Evolutionary conservation across 305 asterid genomes (phyloP), one percentile per base, ranked within the genome.

Genomic region (Fraxinus greggii): DNA sequence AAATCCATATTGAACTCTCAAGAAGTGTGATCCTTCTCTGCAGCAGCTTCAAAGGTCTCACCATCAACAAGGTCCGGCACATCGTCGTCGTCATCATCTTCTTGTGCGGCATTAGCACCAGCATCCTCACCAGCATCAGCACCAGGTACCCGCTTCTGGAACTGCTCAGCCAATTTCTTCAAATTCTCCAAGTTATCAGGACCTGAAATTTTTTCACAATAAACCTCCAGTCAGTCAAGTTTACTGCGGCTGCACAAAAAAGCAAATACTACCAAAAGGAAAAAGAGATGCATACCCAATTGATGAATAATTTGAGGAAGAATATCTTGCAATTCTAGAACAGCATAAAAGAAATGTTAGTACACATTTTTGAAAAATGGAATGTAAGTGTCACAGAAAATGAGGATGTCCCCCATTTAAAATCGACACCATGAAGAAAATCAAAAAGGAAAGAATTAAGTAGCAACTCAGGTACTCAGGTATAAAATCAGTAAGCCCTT

Each of bases 261-360:
- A 76, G 59, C 2, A 75, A 31, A 65, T 69, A 78, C 21, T 13
- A 19, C 19, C 36, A n/a, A 75, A 51, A 78, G 48, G 24, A 5
- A 28, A 19, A 29, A 4, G 4, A 10, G 31, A 13, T 36, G 61
- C 89, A 76, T 90, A 95, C 98, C 98, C 89, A 93, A 86, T 86
- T 95, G 98, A 86, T 95, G 88, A 80, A 95, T 91, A 75, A 93
- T 93, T 84, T 91, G 94, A 54, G 98, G 98, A 75, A 95, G 98
- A 82, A 93, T 93, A 80, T 95, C 98, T 81, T 93, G 94, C 92
- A 95, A 85, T 77, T 95, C 98, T 93, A 95, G 1, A 74, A 80
- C 26, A 77, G 3, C 35, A 48, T 42, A 28, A 78, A 80, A 4
- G 29, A 85, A 72, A 83, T 26, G 84, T 61, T 76, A 56, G 33